These are phyloP conservation scores for Chalciporus sp. DNA, from an alignment of 1,284 basidiomycete species.

Conservation along the genomic window DNA sequence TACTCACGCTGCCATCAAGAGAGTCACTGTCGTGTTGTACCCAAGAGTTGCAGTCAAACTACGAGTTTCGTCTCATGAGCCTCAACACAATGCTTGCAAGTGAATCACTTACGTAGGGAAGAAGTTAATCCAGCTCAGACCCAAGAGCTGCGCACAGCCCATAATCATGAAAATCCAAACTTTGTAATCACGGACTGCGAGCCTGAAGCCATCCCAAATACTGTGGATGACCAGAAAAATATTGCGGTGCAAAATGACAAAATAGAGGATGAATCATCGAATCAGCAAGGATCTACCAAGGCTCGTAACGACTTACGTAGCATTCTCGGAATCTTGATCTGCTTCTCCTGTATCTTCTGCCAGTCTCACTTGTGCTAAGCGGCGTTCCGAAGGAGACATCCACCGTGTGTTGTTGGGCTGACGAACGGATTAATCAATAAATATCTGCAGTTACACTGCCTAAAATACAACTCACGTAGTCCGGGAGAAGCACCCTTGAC, in stretches of 20 bases:
- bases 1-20: slow-evolving; percentile 65
- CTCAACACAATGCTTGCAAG: not conserved
- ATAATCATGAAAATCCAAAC: slow-evolving; percentile 62
- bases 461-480: slow-evolving; percentile 45
- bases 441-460: not conserved
- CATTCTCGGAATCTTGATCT: slow-evolving; percentile 55
- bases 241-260: not conserved
- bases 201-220: slow-evolving; percentile 51
- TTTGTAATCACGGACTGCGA: slow-evolving; percentile 66
- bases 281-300: not conserved
- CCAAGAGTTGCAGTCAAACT: slow-evolving; percentile 69
- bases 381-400: slow-evolving; percentile 57
- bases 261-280: not conserved
- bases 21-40: slow-evolving; percentile 57
- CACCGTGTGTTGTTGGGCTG: slow-evolving; percentile 71
- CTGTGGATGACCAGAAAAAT: slow-evolving; percentile 33
- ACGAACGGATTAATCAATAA: not conserved
- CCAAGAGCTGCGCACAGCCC: slow-evolving; percentile 53
- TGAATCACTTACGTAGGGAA: slow-evolving; percentile 60
- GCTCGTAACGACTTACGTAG: slow-evolving; percentile 46
- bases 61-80: slow-evolving; percentile 5
- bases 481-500: slow-evolving; percentile 53
- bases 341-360: slow-evolving; percentile 75
- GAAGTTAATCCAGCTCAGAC: slow-evolving; percentile 73
- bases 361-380: slow-evolving; percentile 72